These are phyloP conservation scores for Fragaria ananassa DNA, from an alignment of 306 rosid genomes.

Conservation along the genomic window DNA sequence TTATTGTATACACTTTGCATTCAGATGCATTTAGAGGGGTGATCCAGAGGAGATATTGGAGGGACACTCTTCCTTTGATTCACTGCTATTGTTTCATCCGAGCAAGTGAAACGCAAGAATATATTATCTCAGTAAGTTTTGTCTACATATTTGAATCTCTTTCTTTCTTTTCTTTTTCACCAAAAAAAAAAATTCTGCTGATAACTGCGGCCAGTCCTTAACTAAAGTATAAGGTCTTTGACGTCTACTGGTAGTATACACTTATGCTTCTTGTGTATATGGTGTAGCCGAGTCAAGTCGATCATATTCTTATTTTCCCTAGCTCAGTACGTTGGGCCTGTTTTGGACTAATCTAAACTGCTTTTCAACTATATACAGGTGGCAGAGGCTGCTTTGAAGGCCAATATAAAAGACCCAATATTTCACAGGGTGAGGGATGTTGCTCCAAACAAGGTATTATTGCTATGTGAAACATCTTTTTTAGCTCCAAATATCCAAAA, in stretches of 20 bases:
- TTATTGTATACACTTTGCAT: constrained; percentile 13
- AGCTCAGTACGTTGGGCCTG: neutral
- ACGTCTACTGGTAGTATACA: neutral
- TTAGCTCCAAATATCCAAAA: neutral
- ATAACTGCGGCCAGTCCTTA: neutral
- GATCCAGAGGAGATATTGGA: constrained; percentile 67
- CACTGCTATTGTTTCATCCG: constrained; percentile 93
- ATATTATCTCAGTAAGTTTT: constrained; percentile 63
- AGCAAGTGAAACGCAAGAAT: constrained; percentile 69
- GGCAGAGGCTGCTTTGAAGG: constrained; percentile 80
- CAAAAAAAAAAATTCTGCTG: neutral
- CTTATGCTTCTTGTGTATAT: neutral
- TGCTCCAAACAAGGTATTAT: constrained; percentile 89
- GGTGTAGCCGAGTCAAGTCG: neutral
- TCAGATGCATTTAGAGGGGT: constrained; percentile 73
- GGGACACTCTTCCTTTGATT: constrained; percentile 73
- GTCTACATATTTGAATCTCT: neutral
- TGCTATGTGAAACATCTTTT: neutral
- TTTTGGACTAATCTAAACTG: constrained; percentile 1
- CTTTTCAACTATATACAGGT: constrained; percentile 41
- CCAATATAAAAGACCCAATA: constrained; percentile 49
- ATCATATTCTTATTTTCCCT: neutral
- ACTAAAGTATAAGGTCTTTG: neutral
- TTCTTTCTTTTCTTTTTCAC: neutral
- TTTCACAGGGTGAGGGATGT: constrained; percentile 92